Evolutionary conservation across 148 eudicot species (phyloP).

Genomic region (Cornus kousa): DNA sequence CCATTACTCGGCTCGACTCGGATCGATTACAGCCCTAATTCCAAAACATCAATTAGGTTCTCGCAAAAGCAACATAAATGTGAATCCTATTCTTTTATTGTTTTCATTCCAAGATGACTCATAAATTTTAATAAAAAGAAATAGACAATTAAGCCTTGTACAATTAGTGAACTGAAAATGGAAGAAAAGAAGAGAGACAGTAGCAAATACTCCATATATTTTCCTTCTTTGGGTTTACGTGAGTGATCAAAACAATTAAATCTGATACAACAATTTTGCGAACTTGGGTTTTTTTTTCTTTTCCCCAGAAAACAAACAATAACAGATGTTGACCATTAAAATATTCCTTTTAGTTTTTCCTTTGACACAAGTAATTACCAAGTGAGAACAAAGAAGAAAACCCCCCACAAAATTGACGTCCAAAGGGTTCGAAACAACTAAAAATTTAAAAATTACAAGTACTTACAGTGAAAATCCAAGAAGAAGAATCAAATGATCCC

Average conservation of each 20-base stretch:
- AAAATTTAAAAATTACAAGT: neutral
- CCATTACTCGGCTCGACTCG: no score
- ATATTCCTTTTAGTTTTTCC: neutral
- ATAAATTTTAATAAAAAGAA: no score
- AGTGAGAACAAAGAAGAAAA: neutral
- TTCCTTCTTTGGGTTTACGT: neutral
- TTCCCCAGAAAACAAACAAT: neutral
- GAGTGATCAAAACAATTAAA: no score
- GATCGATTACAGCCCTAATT: no score
- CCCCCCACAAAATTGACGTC: neutral
- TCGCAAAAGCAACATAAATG: neutral
- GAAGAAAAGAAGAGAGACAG: no score
- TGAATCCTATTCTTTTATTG: neutral
- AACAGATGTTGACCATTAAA: no score
- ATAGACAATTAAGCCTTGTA: no score
- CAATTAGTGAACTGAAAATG: neutral
- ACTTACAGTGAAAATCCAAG: constrained; percentile 9
- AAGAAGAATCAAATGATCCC: neutral
- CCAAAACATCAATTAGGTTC: no score
- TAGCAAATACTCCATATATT: neutral
- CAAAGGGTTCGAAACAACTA: neutral
- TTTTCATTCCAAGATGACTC: neutral
- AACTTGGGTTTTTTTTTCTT: neutral
- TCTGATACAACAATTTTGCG: neutral
- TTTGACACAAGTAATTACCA: neutral